These are phyloP conservation scores for Xylariaceae sp. DNA, from an alignment of 2,329 filamentous ascomycete species.

Conservation along the genomic window DNA sequence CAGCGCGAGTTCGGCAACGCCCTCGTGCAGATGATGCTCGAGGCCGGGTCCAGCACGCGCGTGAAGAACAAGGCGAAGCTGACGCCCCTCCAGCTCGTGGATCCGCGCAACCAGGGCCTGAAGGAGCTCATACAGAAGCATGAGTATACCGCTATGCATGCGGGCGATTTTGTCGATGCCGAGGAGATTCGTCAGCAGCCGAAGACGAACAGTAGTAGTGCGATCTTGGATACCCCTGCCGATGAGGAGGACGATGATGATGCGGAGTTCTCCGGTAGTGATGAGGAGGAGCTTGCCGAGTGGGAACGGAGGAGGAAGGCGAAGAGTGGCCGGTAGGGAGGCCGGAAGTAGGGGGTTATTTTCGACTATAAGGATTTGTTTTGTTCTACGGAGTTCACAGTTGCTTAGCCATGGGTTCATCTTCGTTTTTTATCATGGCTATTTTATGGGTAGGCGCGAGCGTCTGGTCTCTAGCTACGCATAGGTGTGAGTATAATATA, in stretches of 20 bases:
- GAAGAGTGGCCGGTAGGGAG: slow-evolving; percentile 30
- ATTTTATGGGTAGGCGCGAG: background rate
- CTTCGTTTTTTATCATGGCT: background rate
- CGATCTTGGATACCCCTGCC: slow-evolving; percentile 20
- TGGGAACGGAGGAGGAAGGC: slow-evolving; percentile 47
- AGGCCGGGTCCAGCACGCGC: slow-evolving; percentile 61
- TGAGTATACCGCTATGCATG: slow-evolving; percentile 59
- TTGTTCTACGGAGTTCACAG: slow-evolving; percentile 2
- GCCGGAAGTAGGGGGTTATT: background rate
- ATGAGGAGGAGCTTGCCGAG: slow-evolving; percentile 59
- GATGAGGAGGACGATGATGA: slow-evolving; percentile 49
- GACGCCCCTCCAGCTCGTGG: slow-evolving; percentile 65
- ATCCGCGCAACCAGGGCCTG: slow-evolving; percentile 62
- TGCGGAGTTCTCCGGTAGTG: slow-evolving; percentile 59
- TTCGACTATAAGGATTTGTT: background rate
- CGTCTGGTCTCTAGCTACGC: slow-evolving; percentile 4
- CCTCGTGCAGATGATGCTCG: slow-evolving; percentile 74
- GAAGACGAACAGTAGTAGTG: slow-evolving; percentile 19
- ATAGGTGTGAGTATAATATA: slow-evolving; percentile 14
- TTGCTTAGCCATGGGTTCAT: background rate
- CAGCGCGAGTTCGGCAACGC: slow-evolving; percentile 61
- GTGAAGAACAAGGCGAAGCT: slow-evolving; percentile 66
- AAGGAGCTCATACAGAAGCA: slow-evolving; percentile 61
- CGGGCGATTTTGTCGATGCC: slow-evolving; percentile 50
- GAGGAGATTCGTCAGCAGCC: slow-evolving; percentile 25